Conservation (phyloP, 768 basidiomycete genomes). For the Tricholoma sp. region DNA sequence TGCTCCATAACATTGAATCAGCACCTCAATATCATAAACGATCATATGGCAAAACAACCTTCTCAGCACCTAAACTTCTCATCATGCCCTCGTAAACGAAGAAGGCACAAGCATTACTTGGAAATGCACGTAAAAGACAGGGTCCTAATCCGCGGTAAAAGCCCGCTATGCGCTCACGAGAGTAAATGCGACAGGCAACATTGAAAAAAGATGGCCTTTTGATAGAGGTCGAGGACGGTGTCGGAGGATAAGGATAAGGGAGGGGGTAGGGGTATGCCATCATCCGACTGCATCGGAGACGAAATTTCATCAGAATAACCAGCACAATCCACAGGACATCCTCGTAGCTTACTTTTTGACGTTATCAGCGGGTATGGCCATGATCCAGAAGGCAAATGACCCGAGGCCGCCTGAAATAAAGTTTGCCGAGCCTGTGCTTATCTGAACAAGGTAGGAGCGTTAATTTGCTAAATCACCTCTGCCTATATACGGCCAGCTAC, state of each 20-base stretch:
- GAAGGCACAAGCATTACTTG: constrained; percentile 72
- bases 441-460: constrained; percentile 27
- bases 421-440: constrained; percentile 56
- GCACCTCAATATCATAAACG: neutral
- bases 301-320: constrained; percentile 9
- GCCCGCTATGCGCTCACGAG: constrained; percentile 46
- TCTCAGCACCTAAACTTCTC: constrained; percentile 59
- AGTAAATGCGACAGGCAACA: constrained; percentile 50
- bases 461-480: neutral
- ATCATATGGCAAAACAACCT: constrained; percentile 31
- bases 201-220: constrained; percentile 41
- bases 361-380: constrained; percentile 75
- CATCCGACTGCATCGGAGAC: constrained; percentile 45
- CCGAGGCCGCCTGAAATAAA: constrained; percentile 63
- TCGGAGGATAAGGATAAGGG: constrained; percentile 31
- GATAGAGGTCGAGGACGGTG: constrained; percentile 15
- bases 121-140: constrained; percentile 68
- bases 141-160: constrained; percentile 68
- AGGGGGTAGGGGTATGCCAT: constrained; percentile 52
- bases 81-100: constrained; percentile 78
- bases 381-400: constrained; percentile 61
- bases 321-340: neutral
- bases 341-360: constrained; percentile 63
- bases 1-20: constrained; percentile 19
- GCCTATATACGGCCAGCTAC: constrained; percentile 25